Evolutionary conservation across 495 filamentous ascomycete species (phyloP), one percentile per base, ranked within the genome.

Genomic region (Penicillium longicatenatum): DNA sequence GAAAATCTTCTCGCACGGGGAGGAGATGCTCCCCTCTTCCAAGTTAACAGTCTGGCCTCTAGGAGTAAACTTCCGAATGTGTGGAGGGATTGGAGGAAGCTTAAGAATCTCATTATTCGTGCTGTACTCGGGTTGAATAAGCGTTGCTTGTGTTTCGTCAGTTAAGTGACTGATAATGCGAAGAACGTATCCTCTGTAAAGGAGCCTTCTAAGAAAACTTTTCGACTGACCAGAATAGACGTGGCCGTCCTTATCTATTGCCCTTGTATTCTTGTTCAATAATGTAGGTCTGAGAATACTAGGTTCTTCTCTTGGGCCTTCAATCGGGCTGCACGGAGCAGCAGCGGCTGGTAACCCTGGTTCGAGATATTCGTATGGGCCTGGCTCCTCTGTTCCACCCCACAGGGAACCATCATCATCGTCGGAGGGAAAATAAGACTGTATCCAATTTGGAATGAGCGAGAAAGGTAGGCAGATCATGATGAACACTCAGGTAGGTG

Each of bases 351-450:
- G 26, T 5, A 26, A 26, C 26, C 7, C 26, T 26, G 4, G 26
- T 26, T 26, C 26, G 4, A 6, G 26, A 26, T 26, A 26, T n/a
- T n/a, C n/a, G n/a, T n/a, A n/a, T 77, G 37, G 37, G 37, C 12
- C 37, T 12, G 37, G 4, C 5, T 41, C 4, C 37, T 41, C 37
- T 14, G 12, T 6, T 41, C 3, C 4, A 17, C 14, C 37, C 37
- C 37, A 41, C 12, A 14, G 14, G 4, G 37, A 41, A 41, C 4
- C 12, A 14, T 44, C 42, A 44, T 17, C 19, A 44, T 41, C 37
- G 14, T 41, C 37, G 37, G n/a, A 17, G 11, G 37, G n/a, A 11
- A 41, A 17, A 41, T 6, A 4, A 17, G 37, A 41, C 5, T 41
- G 37, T 11, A 41, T 4, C 5, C 11, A 41, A 4, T 41, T 19